A percentile compares a stretch with the other conserved stretches of the same genome.
These are phyloP conservation scores for Narthecium ossifragum DNA, from an alignment of 106 monocot genomes.

Conservation along the genomic window DNA sequence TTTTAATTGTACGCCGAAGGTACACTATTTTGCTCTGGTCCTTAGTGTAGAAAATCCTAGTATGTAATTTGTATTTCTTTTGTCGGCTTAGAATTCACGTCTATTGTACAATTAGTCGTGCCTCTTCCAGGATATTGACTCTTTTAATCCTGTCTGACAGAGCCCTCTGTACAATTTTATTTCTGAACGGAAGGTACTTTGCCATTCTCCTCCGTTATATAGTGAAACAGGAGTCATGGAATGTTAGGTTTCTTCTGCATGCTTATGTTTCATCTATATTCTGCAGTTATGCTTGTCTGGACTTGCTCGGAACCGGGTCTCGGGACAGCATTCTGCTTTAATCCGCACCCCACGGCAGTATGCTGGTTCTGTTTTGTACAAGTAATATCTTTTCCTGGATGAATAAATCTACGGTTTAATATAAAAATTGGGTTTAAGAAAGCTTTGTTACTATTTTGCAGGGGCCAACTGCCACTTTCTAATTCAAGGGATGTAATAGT, in stretches of 20 bases:
- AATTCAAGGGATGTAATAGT: too few species aligned
- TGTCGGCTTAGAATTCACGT: not conserved
- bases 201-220: too few species aligned
- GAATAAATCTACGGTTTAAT: too few species aligned
- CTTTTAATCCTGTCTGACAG: slow-evolving; percentile 36
- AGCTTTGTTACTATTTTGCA: too few species aligned
- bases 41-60: too few species aligned
- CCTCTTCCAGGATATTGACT: slow-evolving; percentile 5
- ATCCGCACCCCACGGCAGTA: slow-evolving; percentile 12
- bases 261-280: slow-evolving; percentile 10
- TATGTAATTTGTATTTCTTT: slow-evolving; percentile 5
- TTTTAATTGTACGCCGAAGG: slow-evolving; percentile 88
- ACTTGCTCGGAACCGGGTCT: slow-evolving; percentile 55
- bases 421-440: too few species aligned
- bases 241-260: too few species aligned
- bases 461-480: too few species aligned
- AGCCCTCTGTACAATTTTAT: slow-evolving; percentile 93
- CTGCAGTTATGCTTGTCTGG: slow-evolving; percentile 71
- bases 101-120: not conserved
- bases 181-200: slow-evolving; percentile 68
- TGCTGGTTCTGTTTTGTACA: slow-evolving; percentile 18
- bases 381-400: slow-evolving; percentile 19
- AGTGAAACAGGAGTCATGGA: too few species aligned
- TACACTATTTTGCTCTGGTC: slow-evolving; percentile 10
- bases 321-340: slow-evolving; percentile 69